Evolutionary conservation across 352 stramenopile species (phyloP).

Genomic region (Phytophthora rubi): DNA sequence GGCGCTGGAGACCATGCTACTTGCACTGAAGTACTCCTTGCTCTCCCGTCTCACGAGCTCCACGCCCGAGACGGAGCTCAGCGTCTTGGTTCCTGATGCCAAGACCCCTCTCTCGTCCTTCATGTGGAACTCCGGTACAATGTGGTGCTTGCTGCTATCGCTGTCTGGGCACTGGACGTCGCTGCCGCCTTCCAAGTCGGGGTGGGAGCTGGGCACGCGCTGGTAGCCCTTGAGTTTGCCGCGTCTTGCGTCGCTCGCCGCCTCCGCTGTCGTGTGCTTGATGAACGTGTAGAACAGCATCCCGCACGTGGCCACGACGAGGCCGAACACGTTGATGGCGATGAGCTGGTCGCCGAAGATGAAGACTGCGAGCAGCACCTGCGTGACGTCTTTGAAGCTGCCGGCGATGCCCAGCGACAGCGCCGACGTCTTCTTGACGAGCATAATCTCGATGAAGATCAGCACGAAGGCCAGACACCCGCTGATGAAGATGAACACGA

Average conservation of each 20-base stretch:
- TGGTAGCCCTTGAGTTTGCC: slow-evolving; percentile 40
- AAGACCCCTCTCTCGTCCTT: slow-evolving; percentile 33
- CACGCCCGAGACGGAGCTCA: slow-evolving; percentile 33
- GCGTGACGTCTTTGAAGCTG: slow-evolving; percentile 83
- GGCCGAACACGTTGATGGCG: slow-evolving; percentile 67
- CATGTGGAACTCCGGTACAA: slow-evolving; percentile 42
- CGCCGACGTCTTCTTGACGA: slow-evolving; percentile 85
- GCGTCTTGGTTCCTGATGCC: slow-evolving; percentile 30
- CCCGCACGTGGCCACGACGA: slow-evolving; percentile 71
- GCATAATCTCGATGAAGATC: slow-evolving; percentile 84
- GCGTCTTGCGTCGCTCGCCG: slow-evolving; percentile 15
- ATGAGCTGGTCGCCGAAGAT: slow-evolving; percentile 78
- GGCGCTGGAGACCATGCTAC: slow-evolving; percentile 26
- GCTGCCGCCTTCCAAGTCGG: slow-evolving; percentile 27
- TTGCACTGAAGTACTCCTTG: slow-evolving; percentile 55
- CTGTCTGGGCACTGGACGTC: slow-evolving; percentile 19
- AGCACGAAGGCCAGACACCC: slow-evolving; percentile 76
- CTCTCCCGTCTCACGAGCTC: slow-evolving; percentile 66
- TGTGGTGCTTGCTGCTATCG: slow-evolving; percentile 20
- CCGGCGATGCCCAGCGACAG: slow-evolving; percentile 81
- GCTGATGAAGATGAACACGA: slow-evolving; percentile 73
- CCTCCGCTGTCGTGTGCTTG: slow-evolving; percentile 57
- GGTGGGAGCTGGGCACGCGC: slow-evolving; percentile 39
- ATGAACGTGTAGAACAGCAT: slow-evolving; percentile 84
- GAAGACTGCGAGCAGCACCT: slow-evolving; percentile 78